Evolutionary conservation across 2,329 filamentous ascomycete species (phyloP).

Genomic region (Phialemoniopsis sp.): DNA sequence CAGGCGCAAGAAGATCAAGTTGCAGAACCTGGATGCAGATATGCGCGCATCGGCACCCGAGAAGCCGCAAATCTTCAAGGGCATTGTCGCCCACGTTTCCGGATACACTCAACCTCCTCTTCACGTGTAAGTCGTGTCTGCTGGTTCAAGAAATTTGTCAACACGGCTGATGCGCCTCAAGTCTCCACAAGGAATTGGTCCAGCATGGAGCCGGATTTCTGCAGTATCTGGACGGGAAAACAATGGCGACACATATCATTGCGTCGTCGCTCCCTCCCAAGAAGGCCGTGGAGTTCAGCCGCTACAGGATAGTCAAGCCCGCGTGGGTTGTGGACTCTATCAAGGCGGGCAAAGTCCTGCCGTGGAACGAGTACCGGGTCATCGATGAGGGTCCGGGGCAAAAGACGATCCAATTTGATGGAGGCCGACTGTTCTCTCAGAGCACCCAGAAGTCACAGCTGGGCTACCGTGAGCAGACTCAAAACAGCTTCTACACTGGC

Average conservation of each 20-base stretch:
- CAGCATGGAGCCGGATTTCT: conserved; percentile 91
- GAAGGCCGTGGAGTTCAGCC: conserved; percentile 82
- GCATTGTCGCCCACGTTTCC: conserved; percentile 86
- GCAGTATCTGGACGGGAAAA: conserved; percentile 94
- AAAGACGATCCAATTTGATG: conserved; percentile 63
- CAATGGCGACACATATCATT: conserved; percentile 92
- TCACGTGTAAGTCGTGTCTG: conserved; percentile 54
- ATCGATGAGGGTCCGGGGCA: conserved; percentile 82
- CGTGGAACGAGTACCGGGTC: conserved; percentile 83
- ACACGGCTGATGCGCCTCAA: conserved; percentile 13
- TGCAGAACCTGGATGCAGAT: conserved; percentile 89
- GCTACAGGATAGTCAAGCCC: conserved; percentile 90
- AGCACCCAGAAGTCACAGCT: conserved; percentile 49
- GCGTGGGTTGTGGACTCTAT: conserved; percentile 93
- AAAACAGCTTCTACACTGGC: conserved; percentile 76
- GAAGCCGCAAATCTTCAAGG: conserved; percentile 84
- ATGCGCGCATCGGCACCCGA: conserved; percentile 64
- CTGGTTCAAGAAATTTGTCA: not conserved
- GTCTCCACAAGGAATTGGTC: conserved; percentile 80
- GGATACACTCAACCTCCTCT: conserved; percentile 94
- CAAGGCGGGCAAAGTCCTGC: conserved; percentile 71
- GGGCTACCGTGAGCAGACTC: conserved; percentile 78
- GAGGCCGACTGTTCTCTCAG: conserved; percentile 64
- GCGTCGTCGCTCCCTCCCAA: conserved; percentile 87
- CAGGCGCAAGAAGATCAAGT: conserved; percentile 90